A percentile compares a stretch with the other conserved stretches of the same genome.
phyloP scores from a whole-genome alignment of 129 eudicot species.

The Saussurea involucrata region DNA sequence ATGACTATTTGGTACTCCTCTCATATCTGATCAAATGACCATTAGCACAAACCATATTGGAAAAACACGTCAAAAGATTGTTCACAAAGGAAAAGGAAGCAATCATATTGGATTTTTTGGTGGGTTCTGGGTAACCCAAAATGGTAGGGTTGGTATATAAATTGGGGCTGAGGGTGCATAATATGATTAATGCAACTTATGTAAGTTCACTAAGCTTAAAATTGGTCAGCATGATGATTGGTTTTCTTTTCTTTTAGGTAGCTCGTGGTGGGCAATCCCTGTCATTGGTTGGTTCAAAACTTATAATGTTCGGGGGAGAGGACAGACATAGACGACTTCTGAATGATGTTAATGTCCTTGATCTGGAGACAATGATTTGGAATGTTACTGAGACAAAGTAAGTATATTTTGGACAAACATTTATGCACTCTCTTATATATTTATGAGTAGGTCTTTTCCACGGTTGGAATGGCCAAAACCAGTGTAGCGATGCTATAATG shows the following conservation, averaged over 20 bases:
- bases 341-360: conserved; percentile 85
- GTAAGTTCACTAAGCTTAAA: neutral
- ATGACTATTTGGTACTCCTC: neutral
- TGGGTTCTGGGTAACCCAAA: neutral
- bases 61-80: neutral
- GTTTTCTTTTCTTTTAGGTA: conserved; percentile 41
- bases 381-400: conserved; percentile 69
- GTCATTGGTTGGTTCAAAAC: conserved; percentile 73
- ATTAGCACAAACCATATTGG: neutral
- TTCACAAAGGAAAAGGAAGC: neutral
- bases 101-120: neutral
- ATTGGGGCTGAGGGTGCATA: neutral
- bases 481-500: neutral
- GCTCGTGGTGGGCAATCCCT: conserved; percentile 93
- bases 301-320: conserved; percentile 97
- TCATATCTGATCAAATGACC: neutral
- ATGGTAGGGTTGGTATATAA: neutral
- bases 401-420: neutral
- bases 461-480: neutral
- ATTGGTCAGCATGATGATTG: conserved; percentile 12
- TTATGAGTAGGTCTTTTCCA: neutral
- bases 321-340: conserved; percentile 63
- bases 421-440: neutral
- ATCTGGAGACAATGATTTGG: conserved; percentile 86
- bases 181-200: neutral